Percentiles rank a stretch among this genome's conserved stretches.
Evolutionary conservation across 2,329 filamentous ascomycete genomes (phyloP).

Genomic region (Xylariales sp.): DNA sequence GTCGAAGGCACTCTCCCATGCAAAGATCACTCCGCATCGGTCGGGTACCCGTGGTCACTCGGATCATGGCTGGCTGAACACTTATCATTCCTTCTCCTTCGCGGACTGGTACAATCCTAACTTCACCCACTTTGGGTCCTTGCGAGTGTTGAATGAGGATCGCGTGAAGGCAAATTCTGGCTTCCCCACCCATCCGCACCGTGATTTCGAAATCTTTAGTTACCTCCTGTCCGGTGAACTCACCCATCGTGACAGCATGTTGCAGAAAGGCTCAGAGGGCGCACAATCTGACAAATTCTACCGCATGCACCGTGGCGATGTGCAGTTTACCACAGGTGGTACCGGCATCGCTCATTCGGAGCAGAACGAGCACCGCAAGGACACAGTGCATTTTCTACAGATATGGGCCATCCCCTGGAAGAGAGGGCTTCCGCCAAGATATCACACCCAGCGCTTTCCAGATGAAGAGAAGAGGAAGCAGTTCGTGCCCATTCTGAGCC

Average conservation of each 20-base stretch:
- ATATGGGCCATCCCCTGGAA: constrained; percentile 84
- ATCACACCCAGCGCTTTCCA: constrained; percentile 68
- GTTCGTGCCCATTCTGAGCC: constrained; percentile 73
- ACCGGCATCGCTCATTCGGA: constrained; percentile 77
- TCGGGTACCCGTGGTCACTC: constrained; percentile 69
- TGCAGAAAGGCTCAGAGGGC: constrained; percentile 62
- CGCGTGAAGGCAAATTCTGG: constrained; percentile 69
- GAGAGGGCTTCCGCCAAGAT: constrained; percentile 65
- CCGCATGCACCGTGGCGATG: constrained; percentile 71
- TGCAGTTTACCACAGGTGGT: constrained; percentile 88
- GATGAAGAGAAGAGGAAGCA: constrained; percentile 68
- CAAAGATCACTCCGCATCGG: constrained; percentile 69
- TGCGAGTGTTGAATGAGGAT: constrained; percentile 87
- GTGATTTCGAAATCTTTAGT: constrained; percentile 85
- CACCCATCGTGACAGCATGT: constrained; percentile 83
- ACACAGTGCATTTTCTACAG: constrained; percentile 79
- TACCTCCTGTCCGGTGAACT: constrained; percentile 83
- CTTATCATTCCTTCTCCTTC: constrained; percentile 83
- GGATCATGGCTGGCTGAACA: constrained; percentile 83
- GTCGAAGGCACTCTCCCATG: constrained; percentile 59
- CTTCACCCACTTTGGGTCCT: constrained; percentile 66
- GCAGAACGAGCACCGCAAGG: constrained; percentile 67
- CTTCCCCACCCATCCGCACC: constrained; percentile 81
- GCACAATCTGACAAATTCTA: constrained; percentile 59
- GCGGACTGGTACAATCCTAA: constrained; percentile 64